Evolutionary conservation across 1,284 basidiomycete species (phyloP).

Genomic region (Stygiomarasmius scandens): DNA sequence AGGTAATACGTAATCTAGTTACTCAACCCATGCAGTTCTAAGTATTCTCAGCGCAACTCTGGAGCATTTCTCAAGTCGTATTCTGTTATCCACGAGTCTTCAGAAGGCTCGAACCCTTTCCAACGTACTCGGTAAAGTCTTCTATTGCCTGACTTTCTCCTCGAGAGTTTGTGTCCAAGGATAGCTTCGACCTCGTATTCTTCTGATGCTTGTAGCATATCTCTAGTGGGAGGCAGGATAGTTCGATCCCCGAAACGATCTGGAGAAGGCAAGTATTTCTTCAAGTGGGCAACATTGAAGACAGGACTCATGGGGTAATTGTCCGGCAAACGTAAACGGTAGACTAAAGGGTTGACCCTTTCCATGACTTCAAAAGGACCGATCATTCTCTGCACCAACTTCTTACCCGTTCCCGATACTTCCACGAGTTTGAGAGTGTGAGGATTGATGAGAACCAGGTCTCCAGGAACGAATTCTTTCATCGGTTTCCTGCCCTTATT

Average conservation of each 20-base stretch:
- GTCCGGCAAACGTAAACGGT: slow-evolving; percentile 5
- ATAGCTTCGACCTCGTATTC: slow-evolving; percentile 13
- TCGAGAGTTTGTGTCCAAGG: slow-evolving; percentile 3
- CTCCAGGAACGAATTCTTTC: neutral
- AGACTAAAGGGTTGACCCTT: slow-evolving; percentile 1
- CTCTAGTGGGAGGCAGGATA: slow-evolving; percentile 1
- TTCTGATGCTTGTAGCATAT: neutral
- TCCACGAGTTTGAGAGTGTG: neutral
- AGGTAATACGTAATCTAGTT: no score
- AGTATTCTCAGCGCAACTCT: no score
- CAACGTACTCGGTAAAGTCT: slow-evolving; percentile 24
- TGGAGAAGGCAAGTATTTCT: neutral
- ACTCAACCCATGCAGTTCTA: no score
- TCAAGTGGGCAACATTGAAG: slow-evolving; percentile 6
- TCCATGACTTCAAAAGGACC: slow-evolving; percentile 6
- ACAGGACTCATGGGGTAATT: slow-evolving; percentile 4
- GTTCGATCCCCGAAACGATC: slow-evolving; percentile 6
- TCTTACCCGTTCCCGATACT: neutral
- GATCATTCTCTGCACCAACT: neutral
- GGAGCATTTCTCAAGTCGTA: no score
- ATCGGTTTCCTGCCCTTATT: neutral
- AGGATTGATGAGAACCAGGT: neutral
- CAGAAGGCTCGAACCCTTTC: slow-evolving; percentile 23
- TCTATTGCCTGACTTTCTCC: neutral
- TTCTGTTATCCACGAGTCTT: slow-evolving; percentile 24